These are phyloP conservation scores for Boletus tylopilopsis DNA, from an alignment of 768 basidiomycete species.

Conservation along the genomic window DNA sequence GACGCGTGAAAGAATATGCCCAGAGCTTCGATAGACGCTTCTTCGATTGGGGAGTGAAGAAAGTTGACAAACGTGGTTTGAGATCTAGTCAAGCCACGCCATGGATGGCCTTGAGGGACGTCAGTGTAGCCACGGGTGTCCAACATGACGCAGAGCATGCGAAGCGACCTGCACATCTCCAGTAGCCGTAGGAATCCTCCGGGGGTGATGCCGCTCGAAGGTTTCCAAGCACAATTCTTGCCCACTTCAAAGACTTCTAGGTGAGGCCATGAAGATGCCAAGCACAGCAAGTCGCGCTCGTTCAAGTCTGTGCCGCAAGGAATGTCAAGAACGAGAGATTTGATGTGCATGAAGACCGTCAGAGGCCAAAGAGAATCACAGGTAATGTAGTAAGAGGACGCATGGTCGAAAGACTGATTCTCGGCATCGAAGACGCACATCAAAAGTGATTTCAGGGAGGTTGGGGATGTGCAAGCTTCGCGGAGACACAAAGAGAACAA, in stretches of 20 bases:
- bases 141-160: not conserved
- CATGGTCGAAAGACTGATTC: not conserved
- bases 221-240: not conserved
- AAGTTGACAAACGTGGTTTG: not conserved
- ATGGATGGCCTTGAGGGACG: constrained; percentile 6
- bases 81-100: constrained; percentile 6
- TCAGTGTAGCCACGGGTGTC: constrained; percentile 9
- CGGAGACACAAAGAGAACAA: constrained; percentile 4
- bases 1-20: constrained; percentile 11
- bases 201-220: constrained; percentile 7
- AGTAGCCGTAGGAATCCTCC: constrained; percentile 9
- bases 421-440: not conserved
- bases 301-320: constrained; percentile 2
- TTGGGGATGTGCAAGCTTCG: not conserved
- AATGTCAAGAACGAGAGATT: not conserved
- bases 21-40: constrained; percentile 7
- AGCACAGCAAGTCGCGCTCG: constrained; percentile 3
- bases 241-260: constrained; percentile 1
- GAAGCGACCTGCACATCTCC: constrained; percentile 13
- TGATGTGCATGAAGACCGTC: constrained; percentile 6
- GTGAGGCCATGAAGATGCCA: constrained; percentile 16
- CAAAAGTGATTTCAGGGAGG: not conserved
- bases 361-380: constrained; percentile 3
- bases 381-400: not conserved
- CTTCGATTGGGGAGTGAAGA: constrained; percentile 1